A percentile compares a stretch with the other conserved stretches of the same genome.
Evolutionary conservation across 2,329 filamentous ascomycete species (phyloP).

Genomic region (Penicillium sp.): DNA sequence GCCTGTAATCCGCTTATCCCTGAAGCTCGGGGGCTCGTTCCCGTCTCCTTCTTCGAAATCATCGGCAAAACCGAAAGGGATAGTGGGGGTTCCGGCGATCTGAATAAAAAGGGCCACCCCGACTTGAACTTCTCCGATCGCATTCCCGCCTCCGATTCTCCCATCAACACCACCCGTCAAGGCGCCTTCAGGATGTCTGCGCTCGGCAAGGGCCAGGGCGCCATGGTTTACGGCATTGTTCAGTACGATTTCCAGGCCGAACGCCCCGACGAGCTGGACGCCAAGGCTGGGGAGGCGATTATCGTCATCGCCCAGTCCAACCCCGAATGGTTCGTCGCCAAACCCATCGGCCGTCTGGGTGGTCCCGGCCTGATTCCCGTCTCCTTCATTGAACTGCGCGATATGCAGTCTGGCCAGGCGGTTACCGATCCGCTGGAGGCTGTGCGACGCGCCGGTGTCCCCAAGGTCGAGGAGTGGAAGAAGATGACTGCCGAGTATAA

Average conservation of each 20-base stretch:
- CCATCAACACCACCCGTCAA: conserved; percentile 19
- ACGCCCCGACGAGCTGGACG: conserved; percentile 91
- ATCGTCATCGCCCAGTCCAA: conserved; percentile 99
- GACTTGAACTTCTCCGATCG: conserved; percentile 83
- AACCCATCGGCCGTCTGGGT: conserved; percentile 95
- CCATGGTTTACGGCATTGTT: conserved; percentile 95
- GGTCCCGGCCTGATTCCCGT: conserved; percentile 94
- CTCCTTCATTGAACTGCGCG: conserved; percentile 92
- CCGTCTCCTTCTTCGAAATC: conserved; percentile 88
- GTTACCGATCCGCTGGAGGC: conserved; percentile 81
- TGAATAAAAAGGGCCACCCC: conserved; percentile 64
- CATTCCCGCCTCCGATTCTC: conserved; percentile 40
- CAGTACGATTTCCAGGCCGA: conserved; percentile 97
- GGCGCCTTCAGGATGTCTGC: conserved; percentile 42
- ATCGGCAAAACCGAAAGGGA: conserved; percentile 90
- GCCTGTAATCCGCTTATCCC: conserved; percentile 88
- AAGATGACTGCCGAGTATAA: conserved; percentile 99
- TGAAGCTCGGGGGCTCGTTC: conserved; percentile 84
- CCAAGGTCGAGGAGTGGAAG: conserved; percentile 97
- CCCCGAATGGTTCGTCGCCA: conserved; percentile 98
- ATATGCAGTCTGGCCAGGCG: conserved; percentile 83
- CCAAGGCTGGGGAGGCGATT: conserved; percentile 91
- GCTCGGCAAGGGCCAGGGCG: conserved; percentile 59
- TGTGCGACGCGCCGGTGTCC: conserved; percentile 83
- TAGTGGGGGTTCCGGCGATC: conserved; percentile 67